These are phyloP conservation scores for Nyssa sinensis DNA, from an alignment of 148 eudicot genomes.

Conservation along the genomic window DNA sequence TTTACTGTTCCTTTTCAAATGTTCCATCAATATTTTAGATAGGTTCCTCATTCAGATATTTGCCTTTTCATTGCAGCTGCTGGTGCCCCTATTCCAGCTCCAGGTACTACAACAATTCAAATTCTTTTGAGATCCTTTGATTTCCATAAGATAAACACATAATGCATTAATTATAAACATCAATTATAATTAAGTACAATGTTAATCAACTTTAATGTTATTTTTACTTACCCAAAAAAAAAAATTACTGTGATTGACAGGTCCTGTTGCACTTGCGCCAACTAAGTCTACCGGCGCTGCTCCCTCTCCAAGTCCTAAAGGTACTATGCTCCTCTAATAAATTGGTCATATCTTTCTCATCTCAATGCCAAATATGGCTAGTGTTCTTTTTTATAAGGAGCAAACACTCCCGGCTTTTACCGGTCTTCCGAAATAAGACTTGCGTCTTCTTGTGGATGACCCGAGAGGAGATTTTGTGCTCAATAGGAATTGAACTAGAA, in stretches of 20 bases:
- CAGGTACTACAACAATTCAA: slow-evolving; percentile 41
- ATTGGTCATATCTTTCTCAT: background rate
- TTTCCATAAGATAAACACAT: background rate
- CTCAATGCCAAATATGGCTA: background rate
- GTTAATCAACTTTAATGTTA: background rate
- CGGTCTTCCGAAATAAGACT: no score
- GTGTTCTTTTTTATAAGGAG: no score
- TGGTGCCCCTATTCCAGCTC: slow-evolving; percentile 71
- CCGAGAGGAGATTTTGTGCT: no score
- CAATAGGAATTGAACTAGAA: no score
- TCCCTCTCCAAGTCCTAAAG: slow-evolving; percentile 38
- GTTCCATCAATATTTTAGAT: background rate
- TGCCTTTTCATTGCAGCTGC: slow-evolving; percentile 40
- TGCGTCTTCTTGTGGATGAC: no score
- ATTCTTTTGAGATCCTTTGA: background rate
- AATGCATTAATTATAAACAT: background rate
- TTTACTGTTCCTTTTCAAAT: background rate
- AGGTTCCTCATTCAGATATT: background rate
- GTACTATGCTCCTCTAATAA: slow-evolving; percentile 13
- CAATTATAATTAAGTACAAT: background rate
- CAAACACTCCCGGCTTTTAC: no score
- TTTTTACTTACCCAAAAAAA: no score
- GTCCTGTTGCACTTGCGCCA: slow-evolving; percentile 47
- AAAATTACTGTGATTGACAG: no score
- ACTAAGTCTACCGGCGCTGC: slow-evolving; percentile 43